Percentiles rank a stretch among this genome's conserved stretches.
Evolutionary conservation across 192 early-diverging fungal genomes (phyloP).

Genomic region (Backusella circina): DNA sequence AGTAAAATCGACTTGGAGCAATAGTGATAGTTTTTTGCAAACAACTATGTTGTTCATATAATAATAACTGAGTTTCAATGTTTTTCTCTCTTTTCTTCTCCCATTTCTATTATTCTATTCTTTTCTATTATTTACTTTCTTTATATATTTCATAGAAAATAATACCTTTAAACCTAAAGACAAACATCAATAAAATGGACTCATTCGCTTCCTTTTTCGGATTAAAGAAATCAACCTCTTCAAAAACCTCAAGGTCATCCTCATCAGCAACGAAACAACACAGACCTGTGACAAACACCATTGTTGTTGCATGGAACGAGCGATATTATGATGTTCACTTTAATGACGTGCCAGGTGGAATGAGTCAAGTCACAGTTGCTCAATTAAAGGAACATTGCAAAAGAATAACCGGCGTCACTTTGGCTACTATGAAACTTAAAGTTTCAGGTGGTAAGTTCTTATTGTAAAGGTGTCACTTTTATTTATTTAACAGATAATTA

Average conservation of each 20-base stretch:
- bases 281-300: neutral
- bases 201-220: slow-evolving; percentile 12
- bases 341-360: slow-evolving; percentile 1
- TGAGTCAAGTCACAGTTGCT: slow-evolving; percentile 58
- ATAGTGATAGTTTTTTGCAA: no score
- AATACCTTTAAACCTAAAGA: no score
- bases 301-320: slow-evolving; percentile 7
- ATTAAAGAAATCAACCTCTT: neutral
- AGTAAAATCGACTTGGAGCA: no score
- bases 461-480: neutral
- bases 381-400: slow-evolving; percentile 71
- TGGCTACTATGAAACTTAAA: slow-evolving; percentile 71
- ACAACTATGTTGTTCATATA: no score
- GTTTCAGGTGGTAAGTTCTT: slow-evolving; percentile 66
- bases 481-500: neutral
- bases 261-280: neutral
- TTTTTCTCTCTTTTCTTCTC: no score
- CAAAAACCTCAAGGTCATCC: neutral
- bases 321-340: slow-evolving; percentile 19
- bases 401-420: slow-evolving; percentile 70
- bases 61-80: no score
- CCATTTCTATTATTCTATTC: no score
- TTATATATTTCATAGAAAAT: no score
- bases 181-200: slow-evolving; percentile 3
- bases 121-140: no score